Evolutionary conservation across 2,329 filamentous ascomycete genomes (phyloP).

Genomic region (Lachnum nothofagi): DNA sequence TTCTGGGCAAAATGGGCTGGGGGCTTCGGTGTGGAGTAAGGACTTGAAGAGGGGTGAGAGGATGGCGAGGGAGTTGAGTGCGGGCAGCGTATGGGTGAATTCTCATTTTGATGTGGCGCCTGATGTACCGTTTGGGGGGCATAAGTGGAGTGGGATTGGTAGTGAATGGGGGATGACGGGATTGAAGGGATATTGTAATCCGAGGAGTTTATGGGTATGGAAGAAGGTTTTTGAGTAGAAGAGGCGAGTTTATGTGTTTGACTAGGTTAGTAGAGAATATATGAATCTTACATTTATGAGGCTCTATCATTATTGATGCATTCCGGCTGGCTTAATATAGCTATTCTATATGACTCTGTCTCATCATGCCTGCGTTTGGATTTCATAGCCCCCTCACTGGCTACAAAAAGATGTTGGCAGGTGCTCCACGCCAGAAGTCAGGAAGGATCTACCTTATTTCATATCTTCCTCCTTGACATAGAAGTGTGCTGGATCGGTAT

Average conservation of each 20-base stretch:
- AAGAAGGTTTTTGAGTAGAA: not conserved
- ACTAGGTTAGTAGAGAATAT: too few relatives aligned
- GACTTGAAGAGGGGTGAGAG: slow-evolving; percentile 46
- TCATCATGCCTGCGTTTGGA: too few relatives aligned
- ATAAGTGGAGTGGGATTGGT: slow-evolving; percentile 33
- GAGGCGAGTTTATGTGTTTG: not conserved
- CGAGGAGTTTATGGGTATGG: not conserved
- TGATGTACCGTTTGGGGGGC: slow-evolving; percentile 35
- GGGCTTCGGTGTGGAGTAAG: slow-evolving; percentile 53
- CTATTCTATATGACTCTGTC: too few relatives aligned
- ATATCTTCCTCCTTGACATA: too few relatives aligned
- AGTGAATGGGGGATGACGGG: slow-evolving; percentile 28
- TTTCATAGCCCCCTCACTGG: too few relatives aligned
- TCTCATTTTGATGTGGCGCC: slow-evolving; percentile 43
- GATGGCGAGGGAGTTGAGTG: slow-evolving; percentile 50
- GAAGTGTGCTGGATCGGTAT: too few relatives aligned
- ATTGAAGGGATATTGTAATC: slow-evolving; percentile 16
- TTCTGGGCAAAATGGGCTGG: slow-evolving; percentile 46
- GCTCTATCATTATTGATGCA: too few relatives aligned
- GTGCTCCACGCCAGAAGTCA: too few relatives aligned
- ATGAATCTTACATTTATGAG: too few relatives aligned
- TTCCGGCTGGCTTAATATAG: too few relatives aligned
- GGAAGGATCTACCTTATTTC: too few relatives aligned
- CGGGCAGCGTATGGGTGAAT: slow-evolving; percentile 59
- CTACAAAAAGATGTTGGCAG: too few relatives aligned